Evolutionary conservation across 306 rosid genomes (phyloP).

Genomic region (Morella rubra): DNA sequence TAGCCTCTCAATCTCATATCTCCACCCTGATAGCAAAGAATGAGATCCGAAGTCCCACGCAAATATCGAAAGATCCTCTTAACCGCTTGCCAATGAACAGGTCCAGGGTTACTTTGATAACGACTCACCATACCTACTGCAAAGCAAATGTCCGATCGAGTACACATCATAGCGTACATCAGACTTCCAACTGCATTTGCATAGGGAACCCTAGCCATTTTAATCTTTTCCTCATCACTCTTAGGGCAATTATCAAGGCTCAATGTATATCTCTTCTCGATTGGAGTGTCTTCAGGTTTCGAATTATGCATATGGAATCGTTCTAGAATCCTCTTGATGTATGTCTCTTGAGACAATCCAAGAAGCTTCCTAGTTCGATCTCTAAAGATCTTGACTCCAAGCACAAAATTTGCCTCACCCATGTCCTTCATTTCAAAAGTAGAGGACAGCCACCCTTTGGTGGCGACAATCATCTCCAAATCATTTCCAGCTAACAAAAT

Average conservation of each 20-base stretch:
- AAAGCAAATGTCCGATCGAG: neutral
- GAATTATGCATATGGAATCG: neutral
- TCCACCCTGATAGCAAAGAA: neutral
- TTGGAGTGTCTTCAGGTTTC: neutral
- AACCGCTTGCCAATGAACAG: neutral
- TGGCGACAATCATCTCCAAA: too few relatives aligned
- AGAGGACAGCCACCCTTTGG: too few relatives aligned
- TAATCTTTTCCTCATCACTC: neutral
- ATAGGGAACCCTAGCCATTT: neutral
- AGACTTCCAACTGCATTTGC: neutral
- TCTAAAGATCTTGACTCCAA: neutral
- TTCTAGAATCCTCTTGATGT: neutral
- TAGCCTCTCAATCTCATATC: too few relatives aligned
- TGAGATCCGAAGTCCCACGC: neutral
- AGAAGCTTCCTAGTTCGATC: neutral
- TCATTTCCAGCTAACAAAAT: too few relatives aligned
- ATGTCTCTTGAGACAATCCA: neutral
- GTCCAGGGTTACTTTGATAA: neutral
- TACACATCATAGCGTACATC: neutral
- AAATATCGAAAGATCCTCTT: neutral
- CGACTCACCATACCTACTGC: neutral
- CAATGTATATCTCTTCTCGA: neutral
- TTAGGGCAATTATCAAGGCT: neutral
- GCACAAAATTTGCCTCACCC: neutral
- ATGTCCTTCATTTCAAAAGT: too few relatives aligned